Conservation (phyloP, 768 basidiomycete genomes). For the Suillus ampliporus region DNA sequence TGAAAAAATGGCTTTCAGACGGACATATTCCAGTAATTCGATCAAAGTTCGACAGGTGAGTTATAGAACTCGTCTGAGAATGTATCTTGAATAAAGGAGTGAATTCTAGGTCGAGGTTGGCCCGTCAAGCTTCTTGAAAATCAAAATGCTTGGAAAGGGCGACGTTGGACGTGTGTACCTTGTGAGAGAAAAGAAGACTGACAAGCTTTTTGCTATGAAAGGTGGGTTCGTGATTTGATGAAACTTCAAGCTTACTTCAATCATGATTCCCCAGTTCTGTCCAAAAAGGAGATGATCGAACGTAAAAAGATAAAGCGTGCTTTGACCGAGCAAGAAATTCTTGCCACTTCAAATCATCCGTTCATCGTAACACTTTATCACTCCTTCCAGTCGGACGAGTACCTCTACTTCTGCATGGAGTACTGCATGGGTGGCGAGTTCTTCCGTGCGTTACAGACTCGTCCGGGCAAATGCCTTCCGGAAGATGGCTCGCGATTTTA, state of each 20-base stretch:
- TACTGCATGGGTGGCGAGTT: conserved; percentile 99
- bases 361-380: conserved; percentile 99
- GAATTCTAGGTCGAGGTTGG: conserved; percentile 83
- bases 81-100: conserved; percentile 11
- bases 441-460: conserved; percentile 94
- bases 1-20: conserved; percentile 76
- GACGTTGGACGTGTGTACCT: conserved; percentile 99
- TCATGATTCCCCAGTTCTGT: conserved; percentile 72
- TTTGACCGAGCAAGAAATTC: conserved; percentile 97
- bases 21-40: conserved; percentile 97
- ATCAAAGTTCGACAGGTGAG: conserved; percentile 91
- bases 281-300: conserved; percentile 99
- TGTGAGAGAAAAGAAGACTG: conserved; percentile 96
- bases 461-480: conserved; percentile 94
- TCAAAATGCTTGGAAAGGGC: conserved; percentile 98
- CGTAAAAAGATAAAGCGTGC: conserved; percentile 99
- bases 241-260: conserved; percentile 15
- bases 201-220: conserved; percentile 99
- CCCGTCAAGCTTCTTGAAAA: conserved; percentile 92
- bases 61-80: conserved; percentile 12
- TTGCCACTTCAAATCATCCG: conserved; percentile 97
- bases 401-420: conserved; percentile 99
- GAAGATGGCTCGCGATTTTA: conserved; percentile 98
- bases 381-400: conserved; percentile 98
- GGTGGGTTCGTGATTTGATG: conserved; percentile 55